Evolutionary conservation across 306 rosid species (phyloP), one percentile per base, ranked within the genome.

Genomic region (Medicago arabica): DNA sequence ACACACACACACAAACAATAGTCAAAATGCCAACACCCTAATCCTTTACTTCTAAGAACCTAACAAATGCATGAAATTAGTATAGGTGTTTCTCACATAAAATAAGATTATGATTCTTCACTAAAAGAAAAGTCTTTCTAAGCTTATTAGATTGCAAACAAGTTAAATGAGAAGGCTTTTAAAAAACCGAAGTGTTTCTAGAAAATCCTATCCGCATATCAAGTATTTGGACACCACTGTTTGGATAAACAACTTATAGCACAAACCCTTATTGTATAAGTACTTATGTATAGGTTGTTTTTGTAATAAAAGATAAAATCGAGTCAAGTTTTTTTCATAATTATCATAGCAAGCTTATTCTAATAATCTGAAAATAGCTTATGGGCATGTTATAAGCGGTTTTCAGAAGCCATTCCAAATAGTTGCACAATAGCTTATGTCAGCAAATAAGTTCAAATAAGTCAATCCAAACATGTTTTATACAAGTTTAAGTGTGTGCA

Each of bases 31-130:
- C 2, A 64, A 71, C n/a, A 16, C 10, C 57, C 7, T n/a, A 64
- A 75, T 50, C 18, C 61, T 69, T 39, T 28, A 41, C 28, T 67
- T 59, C 71, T 60, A 39, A 36, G 50, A 57, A 60, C 5, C 19
- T 16, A 0, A 43, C 74, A 15, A 43, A 44, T 21, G 38, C 60
- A 53, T 39, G 59, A 44, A 7, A 54, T 23, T 12, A 23, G 67
- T 65, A 65, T 6, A 43, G 12, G 55, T 12, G 19, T 1, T 67
- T 19, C 18, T 67, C 54, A 44, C 0, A 17, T 21, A 7, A 67
- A 23, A 21, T 13, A 67, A 67, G 55, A 43, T 18, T 66, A 41
- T 2, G 71, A 66, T 41, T 41, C 71, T 41, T 44, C 70, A 44
- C 14, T 67, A 36, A 19, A 13, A 13, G 21, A 43, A 14, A 14